Percentiles rank a stretch among this genome's conserved stretches.
Conservation (phyloP, 768 basidiomycete species). For the Pleurotus citrinopileatus region DNA sequence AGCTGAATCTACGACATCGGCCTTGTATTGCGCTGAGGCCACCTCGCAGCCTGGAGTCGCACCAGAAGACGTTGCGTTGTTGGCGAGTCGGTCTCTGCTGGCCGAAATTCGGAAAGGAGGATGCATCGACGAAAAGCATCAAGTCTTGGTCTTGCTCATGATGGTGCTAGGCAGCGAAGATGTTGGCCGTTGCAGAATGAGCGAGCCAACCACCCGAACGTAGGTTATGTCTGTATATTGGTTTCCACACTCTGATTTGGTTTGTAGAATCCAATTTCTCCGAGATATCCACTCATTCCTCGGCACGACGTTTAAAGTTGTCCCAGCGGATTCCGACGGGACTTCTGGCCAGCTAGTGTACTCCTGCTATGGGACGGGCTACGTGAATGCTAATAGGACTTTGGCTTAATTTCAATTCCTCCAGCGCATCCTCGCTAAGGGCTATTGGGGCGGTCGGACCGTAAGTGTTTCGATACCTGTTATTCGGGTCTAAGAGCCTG, state of each 20-base stretch:
- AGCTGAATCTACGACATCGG: slow-evolving; percentile 90
- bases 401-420: slow-evolving; percentile 45
- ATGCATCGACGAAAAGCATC: slow-evolving; percentile 89
- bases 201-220: slow-evolving; percentile 80
- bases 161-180: slow-evolving; percentile 99
- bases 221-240: slow-evolving; percentile 30
- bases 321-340: slow-evolving; percentile 51
- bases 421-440: too few species aligned
- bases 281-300: slow-evolving; percentile 81
- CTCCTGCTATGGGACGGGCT: slow-evolving; percentile 91
- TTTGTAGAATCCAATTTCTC: slow-evolving; percentile 82
- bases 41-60: slow-evolving; percentile 78
- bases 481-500: too few species aligned
- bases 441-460: background rate
- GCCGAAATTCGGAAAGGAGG: slow-evolving; percentile 80
- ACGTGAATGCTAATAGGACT: slow-evolving; percentile 82
- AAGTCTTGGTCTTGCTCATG: slow-evolving; percentile 78
- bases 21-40: slow-evolving; percentile 84
- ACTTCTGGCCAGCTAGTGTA: slow-evolving; percentile 65
- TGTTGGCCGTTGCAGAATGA: slow-evolving; percentile 86
- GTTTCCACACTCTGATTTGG: slow-evolving; percentile 4
- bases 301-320: slow-evolving; percentile 92
- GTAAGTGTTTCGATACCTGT: background rate
- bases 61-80: slow-evolving; percentile 90
- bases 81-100: slow-evolving; percentile 76